Percentiles rank a stretch among this genome's conserved stretches.
Conservation (phyloP, 306 rosid genomes). For the Quillaja saponaria region DNA sequence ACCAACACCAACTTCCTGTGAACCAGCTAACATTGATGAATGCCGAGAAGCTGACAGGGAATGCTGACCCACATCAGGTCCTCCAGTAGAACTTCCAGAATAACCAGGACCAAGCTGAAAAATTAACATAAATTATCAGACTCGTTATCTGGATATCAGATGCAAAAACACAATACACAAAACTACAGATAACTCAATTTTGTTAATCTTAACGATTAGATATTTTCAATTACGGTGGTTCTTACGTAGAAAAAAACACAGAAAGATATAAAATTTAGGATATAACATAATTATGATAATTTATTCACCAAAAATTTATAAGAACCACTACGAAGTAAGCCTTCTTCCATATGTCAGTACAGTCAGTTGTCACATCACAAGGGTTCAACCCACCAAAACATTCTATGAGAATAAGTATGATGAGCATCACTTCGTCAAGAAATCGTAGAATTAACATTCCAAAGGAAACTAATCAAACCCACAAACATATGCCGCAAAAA, state of each 20-base stretch:
- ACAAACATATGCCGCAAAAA: not conserved
- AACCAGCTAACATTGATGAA: constrained; percentile 65
- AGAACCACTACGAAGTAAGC: not conserved
- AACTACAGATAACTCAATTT: too few relatives aligned
- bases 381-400: not conserved
- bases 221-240: not conserved
- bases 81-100: constrained; percentile 79
- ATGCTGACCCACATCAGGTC: constrained; percentile 69
- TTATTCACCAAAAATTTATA: not conserved
- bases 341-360: too few relatives aligned
- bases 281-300: not conserved
- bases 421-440: not conserved
- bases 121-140: constrained; percentile 26
- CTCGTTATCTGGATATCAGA: not conserved
- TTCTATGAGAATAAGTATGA: not conserved
- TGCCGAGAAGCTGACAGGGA: constrained; percentile 69
- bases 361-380: not conserved
- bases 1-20: constrained; percentile 72
- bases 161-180: not conserved
- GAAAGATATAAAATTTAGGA: not conserved
- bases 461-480: not conserved
- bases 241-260: not conserved
- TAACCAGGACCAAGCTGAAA: constrained; percentile 67
- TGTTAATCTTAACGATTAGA: too few relatives aligned
- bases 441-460: not conserved